phyloP scores from a whole-genome alignment of 1,139 yeast genomes.

The Candida smagusa region DNA sequence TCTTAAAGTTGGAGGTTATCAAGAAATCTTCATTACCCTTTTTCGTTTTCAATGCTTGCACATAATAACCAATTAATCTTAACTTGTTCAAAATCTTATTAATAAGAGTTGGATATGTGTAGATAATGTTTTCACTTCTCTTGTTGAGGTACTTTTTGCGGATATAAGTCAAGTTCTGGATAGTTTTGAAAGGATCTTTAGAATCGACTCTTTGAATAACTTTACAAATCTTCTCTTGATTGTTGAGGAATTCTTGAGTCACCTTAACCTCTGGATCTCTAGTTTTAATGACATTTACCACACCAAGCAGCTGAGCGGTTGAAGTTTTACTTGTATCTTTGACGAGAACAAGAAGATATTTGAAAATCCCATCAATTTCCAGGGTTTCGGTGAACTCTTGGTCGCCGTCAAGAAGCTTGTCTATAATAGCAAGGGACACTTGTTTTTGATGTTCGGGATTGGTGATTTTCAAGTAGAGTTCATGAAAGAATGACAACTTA shows the following conservation, averaged over 20 bases:
- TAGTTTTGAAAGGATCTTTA: conserved; percentile 46
- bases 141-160: conserved; percentile 56
- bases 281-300: conserved; percentile 30
- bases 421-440: conserved; percentile 41
- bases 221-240: conserved; percentile 69
- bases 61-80: conserved; percentile 43
- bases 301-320: conserved; percentile 38
- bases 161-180: conserved; percentile 53
- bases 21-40: conserved; percentile 25
- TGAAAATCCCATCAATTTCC: conserved; percentile 45
- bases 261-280: conserved; percentile 30
- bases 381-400: conserved; percentile 18
- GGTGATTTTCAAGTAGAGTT: conserved; percentile 38
- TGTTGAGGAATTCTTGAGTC: conserved; percentile 41
- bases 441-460: conserved; percentile 32
- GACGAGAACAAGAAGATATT: conserved; percentile 37
- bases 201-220: conserved; percentile 60
- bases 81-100: conserved; percentile 58
- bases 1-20: conserved; percentile 60
- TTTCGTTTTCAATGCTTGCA: conserved; percentile 15
- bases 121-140: conserved; percentile 52
- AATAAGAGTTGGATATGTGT: conserved; percentile 75
- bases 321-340: conserved; percentile 27
- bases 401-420: conserved; percentile 26
- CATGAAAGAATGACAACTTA: conserved; percentile 38